phyloP scores from a whole-genome alignment of 768 basidiomycete species.

The Bullera alba region DNA sequence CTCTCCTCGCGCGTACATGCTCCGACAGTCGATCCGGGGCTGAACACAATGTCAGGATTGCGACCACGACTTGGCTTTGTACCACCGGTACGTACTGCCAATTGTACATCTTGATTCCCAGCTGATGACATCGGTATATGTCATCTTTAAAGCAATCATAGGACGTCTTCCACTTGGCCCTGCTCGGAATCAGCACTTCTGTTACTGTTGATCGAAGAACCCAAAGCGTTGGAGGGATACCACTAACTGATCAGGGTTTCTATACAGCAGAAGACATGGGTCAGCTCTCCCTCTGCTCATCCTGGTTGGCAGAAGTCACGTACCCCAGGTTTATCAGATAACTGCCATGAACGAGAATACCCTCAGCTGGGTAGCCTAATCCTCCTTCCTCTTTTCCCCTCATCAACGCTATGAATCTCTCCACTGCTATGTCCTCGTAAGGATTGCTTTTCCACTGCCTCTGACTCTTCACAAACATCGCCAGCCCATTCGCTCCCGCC shows the following conservation, averaged over 20 bases:
- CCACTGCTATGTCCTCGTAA: slow-evolving; percentile 54
- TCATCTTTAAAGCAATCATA: slow-evolving; percentile 73
- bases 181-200: slow-evolving; percentile 1
- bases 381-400: slow-evolving; percentile 45
- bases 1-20: slow-evolving; percentile 57
- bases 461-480: slow-evolving; percentile 76
- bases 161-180: slow-evolving; percentile 40
- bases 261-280: background rate
- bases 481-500: slow-evolving; percentile 74
- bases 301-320: slow-evolving; percentile 7
- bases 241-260: slow-evolving; percentile 64
- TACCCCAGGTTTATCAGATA: slow-evolving; percentile 73
- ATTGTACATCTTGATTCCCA: slow-evolving; percentile 69
- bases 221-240: background rate
- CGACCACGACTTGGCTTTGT: background rate
- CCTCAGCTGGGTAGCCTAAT: slow-evolving; percentile 57
- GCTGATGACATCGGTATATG: slow-evolving; percentile 64
- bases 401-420: slow-evolving; percentile 59
- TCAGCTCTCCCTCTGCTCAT: background rate
- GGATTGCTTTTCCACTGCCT: slow-evolving; percentile 68
- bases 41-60: slow-evolving; percentile 23
- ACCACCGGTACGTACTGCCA: slow-evolving; percentile 63
- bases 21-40: slow-evolving; percentile 79
- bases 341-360: slow-evolving; percentile 74
- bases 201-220: background rate